Evolutionary conservation across 2,329 filamentous ascomycete genomes (phyloP), one percentile per base, ranked within the genome.

Genomic region (Pseudogymnoascus sp.): DNA sequence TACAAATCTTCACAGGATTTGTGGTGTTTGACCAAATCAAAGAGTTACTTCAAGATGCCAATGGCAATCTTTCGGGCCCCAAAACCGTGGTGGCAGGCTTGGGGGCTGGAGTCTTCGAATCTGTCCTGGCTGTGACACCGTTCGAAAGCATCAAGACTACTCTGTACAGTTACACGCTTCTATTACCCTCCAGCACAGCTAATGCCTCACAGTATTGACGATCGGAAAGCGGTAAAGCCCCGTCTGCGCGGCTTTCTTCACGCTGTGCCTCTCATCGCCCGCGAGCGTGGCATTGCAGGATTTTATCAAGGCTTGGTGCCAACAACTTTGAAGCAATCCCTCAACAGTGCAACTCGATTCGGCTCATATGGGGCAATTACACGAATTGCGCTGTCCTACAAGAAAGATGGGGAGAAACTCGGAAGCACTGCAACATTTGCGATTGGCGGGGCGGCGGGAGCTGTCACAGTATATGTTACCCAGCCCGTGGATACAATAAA

Each of bases 61-160:
- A 94, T 66, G 94, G 94, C 68, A 93, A 93, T 67, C 88, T 97
- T 43, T 91, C 89, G 3, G 93, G 94, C 0, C 92, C 93, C 14
- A 83, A 88, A 66, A 97, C 93, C 1, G 94, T 97, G 1, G 82
- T 97, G 62, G 92, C 92, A 39, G 94, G 94, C 2, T 96, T 99
- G 71, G 90, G 93, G 62, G 94, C 94, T 9, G 94, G 94, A 61
- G 89, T 96, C 59, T 97, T 93, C 2, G 94, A 99, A 77, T 95
- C 90, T 3, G 77, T 97, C 58, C 77, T 99, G 2, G 94, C 94
- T 9, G 94, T 99, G 37, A 99, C 94, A 35, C 94, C 94, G 0
- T 97, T 95, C 62, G 94, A 99, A 77, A 95, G 90, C 70, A 97
- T 99, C 76, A 99, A 99, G 80, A 99, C 94, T 58, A 95, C 95